Conservation (phyloP, 2,329 filamentous ascomycete genomes). For the Davidsoniella neocaledoniae region DNA sequence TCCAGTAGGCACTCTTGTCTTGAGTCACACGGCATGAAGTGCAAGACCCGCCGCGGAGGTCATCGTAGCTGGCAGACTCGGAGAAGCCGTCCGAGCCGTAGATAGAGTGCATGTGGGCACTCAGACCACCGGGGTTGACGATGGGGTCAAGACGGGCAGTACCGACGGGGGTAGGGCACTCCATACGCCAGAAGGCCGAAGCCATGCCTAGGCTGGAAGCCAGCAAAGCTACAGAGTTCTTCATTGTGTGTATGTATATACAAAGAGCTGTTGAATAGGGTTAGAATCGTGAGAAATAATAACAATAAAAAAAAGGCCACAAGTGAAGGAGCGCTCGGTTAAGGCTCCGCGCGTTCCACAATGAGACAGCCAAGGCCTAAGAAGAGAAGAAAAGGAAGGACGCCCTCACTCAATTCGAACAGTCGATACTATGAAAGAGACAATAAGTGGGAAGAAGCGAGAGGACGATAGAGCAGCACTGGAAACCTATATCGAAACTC, state of each 20-base stretch:
- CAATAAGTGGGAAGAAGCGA: neutral
- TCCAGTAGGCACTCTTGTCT: constrained; percentile 84
- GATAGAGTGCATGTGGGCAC: constrained; percentile 56
- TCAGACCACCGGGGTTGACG: constrained; percentile 40
- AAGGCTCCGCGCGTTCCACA: neutral
- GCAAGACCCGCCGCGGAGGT: constrained; percentile 47
- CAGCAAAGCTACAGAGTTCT: constrained; percentile 20
- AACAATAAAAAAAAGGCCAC: neutral
- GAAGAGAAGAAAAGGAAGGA: neutral
- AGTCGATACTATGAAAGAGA: neutral
- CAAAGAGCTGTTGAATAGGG: neutral
- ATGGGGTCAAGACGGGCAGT: constrained; percentile 64
- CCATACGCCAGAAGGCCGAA: constrained; percentile 76
- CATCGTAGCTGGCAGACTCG: constrained; percentile 34
- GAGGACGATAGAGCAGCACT: neutral
- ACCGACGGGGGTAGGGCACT: constrained; percentile 55
- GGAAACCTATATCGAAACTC: no score
- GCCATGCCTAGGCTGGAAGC: constrained; percentile 22
- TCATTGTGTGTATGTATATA: constrained; percentile 17
- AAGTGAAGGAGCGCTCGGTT: constrained; percentile 5
- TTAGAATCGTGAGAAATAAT: neutral
- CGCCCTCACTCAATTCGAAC: neutral
- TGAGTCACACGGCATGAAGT: constrained; percentile 66
- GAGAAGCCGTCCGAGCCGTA: constrained; percentile 39
- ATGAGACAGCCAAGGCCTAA: neutral